These are phyloP conservation scores for Pontederia crassipes DNA, from an alignment of 176 grass and related monocot species.

Conservation along the genomic window DNA sequence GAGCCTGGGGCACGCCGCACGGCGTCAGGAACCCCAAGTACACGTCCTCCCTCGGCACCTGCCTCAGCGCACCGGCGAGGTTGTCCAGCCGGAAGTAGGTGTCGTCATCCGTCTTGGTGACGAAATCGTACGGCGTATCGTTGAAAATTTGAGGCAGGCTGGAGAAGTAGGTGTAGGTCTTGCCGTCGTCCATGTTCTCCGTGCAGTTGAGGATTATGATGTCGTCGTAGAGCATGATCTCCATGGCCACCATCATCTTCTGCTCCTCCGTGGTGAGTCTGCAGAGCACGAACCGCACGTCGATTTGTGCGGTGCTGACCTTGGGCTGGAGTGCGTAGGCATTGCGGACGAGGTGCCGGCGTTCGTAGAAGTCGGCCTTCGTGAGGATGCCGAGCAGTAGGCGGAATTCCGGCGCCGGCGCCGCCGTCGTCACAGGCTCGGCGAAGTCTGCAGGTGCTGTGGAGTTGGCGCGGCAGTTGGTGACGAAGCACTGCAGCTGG, in stretches of 20 bases:
- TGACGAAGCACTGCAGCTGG: no score
- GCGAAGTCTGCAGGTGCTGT: not conserved
- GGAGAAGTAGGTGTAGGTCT: slow-evolving; percentile 59
- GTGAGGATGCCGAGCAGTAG: slow-evolving; percentile 53
- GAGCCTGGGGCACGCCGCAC: slow-evolving; percentile 20
- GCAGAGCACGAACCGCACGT: slow-evolving; percentile 55
- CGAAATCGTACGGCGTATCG: slow-evolving; percentile 52
- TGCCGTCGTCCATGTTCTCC: slow-evolving; percentile 33
- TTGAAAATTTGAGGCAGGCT: slow-evolving; percentile 26
- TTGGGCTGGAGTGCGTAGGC: slow-evolving; percentile 40
- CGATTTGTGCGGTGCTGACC: slow-evolving; percentile 25
- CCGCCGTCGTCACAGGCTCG: not conserved
- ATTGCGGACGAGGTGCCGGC: slow-evolving; percentile 49
- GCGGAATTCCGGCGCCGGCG: not conserved
- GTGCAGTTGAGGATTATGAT: slow-evolving; percentile 44
- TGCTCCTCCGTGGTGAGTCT: slow-evolving; percentile 27
- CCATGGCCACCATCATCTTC: slow-evolving; percentile 39
- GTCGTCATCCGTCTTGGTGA: slow-evolving; percentile 85
- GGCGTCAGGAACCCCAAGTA: slow-evolving; percentile 52
- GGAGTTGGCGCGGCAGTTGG: no score
- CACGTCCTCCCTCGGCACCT: slow-evolving; percentile 44
- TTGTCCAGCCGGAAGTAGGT: slow-evolving; percentile 57
- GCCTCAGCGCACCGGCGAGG: slow-evolving; percentile 31
- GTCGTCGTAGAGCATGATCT: slow-evolving; percentile 45
- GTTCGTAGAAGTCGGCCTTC: slow-evolving; percentile 32